phyloP scores from a whole-genome alignment of 2,329 filamentous ascomycete genomes.

The Corniculantispora saksenae region DNA sequence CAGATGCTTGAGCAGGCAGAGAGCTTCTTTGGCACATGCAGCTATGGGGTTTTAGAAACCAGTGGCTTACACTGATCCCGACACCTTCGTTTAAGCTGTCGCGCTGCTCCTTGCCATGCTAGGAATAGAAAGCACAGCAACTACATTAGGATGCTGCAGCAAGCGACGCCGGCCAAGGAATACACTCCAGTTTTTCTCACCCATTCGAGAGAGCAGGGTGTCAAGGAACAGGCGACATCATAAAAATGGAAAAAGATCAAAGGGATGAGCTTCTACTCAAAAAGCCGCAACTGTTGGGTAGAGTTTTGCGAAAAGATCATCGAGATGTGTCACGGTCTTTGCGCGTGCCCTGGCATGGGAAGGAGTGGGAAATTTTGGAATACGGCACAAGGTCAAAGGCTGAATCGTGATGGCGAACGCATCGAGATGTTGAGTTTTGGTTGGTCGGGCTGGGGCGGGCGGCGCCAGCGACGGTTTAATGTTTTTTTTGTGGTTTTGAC shows the following conservation, averaged over 20 bases:
- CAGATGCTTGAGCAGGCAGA: background rate
- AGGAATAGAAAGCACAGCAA: background rate
- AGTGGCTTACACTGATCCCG: too few species aligned
- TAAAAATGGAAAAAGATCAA: background rate
- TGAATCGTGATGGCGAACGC: conserved; percentile 6
- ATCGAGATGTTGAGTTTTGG: conserved; percentile 10
- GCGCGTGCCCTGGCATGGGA: background rate
- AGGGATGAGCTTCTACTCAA: background rate
- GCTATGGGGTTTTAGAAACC: too few species aligned
- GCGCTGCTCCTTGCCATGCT: background rate
- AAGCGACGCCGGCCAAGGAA: background rate
- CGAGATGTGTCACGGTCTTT: background rate
- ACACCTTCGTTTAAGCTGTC: background rate
- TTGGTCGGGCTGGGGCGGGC: background rate
- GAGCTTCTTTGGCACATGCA: background rate
- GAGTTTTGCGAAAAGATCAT: background rate
- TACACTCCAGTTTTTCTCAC: background rate
- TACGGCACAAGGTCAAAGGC: background rate
- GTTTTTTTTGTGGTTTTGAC: background rate
- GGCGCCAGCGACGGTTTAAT: background rate
- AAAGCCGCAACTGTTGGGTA: background rate
- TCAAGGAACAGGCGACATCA: background rate
- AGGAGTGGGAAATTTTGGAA: background rate
- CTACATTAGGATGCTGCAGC: background rate
- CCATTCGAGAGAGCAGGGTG: background rate